Evolutionary conservation across 2,329 filamentous ascomycete genomes (phyloP).

Genomic region (Pyrenochaeta sp.): DNA sequence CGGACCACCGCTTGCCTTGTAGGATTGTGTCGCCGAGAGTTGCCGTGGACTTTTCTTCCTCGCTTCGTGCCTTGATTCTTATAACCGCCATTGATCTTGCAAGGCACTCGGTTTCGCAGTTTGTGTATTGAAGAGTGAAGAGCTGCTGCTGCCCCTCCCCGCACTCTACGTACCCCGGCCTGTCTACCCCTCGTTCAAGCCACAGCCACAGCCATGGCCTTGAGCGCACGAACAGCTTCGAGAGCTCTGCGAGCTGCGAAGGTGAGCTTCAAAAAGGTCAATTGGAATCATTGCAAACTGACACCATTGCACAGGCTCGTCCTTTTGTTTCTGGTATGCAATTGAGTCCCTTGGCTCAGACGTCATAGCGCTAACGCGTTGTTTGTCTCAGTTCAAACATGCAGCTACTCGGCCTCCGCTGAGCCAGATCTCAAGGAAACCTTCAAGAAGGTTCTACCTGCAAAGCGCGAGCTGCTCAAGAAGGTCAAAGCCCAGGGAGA

Average conservation of each 20-base stretch:
- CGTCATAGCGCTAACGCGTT: constrained; percentile 19
- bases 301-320: constrained; percentile 35
- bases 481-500: constrained; percentile 86
- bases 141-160: constrained; percentile 23
- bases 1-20: constrained; percentile 28
- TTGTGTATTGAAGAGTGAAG: constrained; percentile 22
- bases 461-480: constrained; percentile 91
- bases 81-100: constrained; percentile 4
- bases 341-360: constrained; percentile 22
- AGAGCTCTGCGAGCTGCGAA: constrained; percentile 70
- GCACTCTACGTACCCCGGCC: constrained; percentile 29
- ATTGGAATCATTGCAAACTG: constrained; percentile 12
- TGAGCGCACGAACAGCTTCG: constrained; percentile 69
- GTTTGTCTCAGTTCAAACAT: constrained; percentile 47
- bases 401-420: constrained; percentile 75
- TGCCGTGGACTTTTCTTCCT: constrained; percentile 36
- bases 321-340: constrained; percentile 49
- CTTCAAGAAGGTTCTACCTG: constrained; percentile 83
- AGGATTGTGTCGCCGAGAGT: constrained; percentile 37
- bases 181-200: constrained; percentile 35
- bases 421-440: constrained; percentile 92
- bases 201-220: constrained; percentile 62
- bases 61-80: constrained; percentile 9
- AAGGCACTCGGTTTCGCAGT: constrained; percentile 9
- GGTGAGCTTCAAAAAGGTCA: constrained; percentile 56